Percentiles rank a stretch among this genome's conserved stretches.
These are phyloP conservation scores for Brassica hybrid DNA, from an alignment of 441 rosid species.

Conservation along the genomic window DNA sequence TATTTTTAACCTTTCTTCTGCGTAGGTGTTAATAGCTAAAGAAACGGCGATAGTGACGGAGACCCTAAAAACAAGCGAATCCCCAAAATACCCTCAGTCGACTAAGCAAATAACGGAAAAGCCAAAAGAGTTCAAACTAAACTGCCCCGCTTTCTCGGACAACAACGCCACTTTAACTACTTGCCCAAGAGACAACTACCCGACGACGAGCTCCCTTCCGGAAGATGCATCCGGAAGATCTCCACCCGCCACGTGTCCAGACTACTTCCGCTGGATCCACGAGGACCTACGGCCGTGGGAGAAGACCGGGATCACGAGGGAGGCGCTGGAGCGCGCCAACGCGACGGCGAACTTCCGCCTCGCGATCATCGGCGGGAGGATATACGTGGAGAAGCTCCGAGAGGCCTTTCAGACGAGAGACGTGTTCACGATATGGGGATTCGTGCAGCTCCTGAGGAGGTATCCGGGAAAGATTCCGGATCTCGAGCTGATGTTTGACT, in stretches of 20 bases:
- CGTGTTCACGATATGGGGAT: conserved; percentile 63
- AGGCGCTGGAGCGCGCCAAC: conserved; percentile 51
- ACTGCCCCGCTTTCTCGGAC: conserved; percentile 32
- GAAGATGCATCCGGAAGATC: conserved; percentile 9
- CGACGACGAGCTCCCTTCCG: conserved; percentile 29
- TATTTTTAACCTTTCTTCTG: neutral
- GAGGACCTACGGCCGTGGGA: conserved; percentile 74
- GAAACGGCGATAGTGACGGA: conserved; percentile 25
- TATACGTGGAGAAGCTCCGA: conserved; percentile 55
- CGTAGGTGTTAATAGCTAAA: conserved; percentile 36
- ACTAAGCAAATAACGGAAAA: conserved; percentile 36
- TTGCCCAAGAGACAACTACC: conserved; percentile 33
- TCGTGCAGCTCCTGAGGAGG: conserved; percentile 59
- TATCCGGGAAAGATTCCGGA: conserved; percentile 47
- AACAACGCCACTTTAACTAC: conserved; percentile 34
- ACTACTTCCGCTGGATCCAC: conserved; percentile 71
- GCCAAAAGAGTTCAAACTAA: conserved; percentile 36
- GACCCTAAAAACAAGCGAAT: neutral
- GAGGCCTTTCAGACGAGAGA: conserved; percentile 61
- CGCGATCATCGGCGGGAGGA: conserved; percentile 55
- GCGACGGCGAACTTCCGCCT: conserved; percentile 61
- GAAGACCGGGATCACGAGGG: conserved; percentile 57
- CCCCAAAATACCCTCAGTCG: conserved; percentile 35
- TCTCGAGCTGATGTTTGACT: conserved; percentile 47
- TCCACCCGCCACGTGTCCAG: conserved; percentile 48